Conservation (phyloP, 257 asterid species). For the Parsonsia alboflavescens region DNA sequence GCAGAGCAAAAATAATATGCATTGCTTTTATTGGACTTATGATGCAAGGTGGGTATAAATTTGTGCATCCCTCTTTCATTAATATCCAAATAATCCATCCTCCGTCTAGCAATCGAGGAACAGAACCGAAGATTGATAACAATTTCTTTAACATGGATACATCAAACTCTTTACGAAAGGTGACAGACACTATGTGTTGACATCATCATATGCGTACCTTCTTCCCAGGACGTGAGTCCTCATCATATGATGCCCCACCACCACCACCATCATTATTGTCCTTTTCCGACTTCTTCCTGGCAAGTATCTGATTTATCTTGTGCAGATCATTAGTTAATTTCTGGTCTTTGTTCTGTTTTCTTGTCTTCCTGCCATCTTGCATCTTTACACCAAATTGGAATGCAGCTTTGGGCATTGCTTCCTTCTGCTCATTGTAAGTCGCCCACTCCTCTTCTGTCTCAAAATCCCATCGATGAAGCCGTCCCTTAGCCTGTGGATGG, state of each 20-base stretch:
- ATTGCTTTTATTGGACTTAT: no score
- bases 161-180: no score
- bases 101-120: no score
- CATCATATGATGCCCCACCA: no score
- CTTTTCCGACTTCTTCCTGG: constrained; percentile 74
- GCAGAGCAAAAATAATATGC: no score
- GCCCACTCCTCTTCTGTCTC: constrained; percentile 99
- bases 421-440: constrained; percentile 91
- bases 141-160: no score
- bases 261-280: constrained; percentile 45
- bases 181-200: no score
- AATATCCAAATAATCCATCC: no score
- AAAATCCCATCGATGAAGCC: constrained; percentile 98
- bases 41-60: no score
- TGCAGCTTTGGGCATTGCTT: constrained; percentile 99
- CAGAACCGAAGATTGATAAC: no score
- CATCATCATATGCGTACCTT: constrained; percentile 70
- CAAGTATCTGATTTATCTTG: constrained; percentile 80
- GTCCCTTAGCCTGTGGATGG: constrained; percentile 72
- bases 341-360: constrained; percentile 97
- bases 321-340: constrained; percentile 88
- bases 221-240: constrained; percentile 82
- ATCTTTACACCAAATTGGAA: constrained; percentile 99
- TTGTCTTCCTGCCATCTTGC: constrained; percentile 97
- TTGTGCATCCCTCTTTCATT: no score